Conservation (phyloP, 139 green algal species). For the Haematococcus lacustris region DNA sequence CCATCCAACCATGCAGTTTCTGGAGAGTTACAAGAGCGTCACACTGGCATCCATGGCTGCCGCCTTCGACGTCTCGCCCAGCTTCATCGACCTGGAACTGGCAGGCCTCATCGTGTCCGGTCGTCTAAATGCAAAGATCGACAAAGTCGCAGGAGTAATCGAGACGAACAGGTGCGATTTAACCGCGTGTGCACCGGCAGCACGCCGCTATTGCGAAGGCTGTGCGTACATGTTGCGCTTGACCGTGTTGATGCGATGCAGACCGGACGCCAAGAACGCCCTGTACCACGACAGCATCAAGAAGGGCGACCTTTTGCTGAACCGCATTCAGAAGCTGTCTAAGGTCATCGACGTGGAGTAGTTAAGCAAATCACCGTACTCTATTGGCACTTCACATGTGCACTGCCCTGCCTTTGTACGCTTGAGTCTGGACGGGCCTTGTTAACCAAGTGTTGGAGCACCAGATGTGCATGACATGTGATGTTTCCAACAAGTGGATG, state of each 20-base stretch:
- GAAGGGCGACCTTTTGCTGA: conserved; percentile 92
- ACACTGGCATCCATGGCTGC: conserved; percentile 84
- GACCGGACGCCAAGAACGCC: conserved; percentile 87
- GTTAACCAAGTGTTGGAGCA: no score
- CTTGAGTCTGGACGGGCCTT: no score
- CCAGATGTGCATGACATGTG: no score
- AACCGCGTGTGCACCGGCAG: no score
- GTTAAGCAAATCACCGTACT: no score
- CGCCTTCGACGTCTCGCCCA: conserved; percentile 53
- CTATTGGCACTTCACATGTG: no score
- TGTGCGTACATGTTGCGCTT: no score
- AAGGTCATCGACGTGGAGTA: conserved; percentile 91
- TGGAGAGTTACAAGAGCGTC: conserved; percentile 96
- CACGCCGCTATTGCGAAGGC: no score
- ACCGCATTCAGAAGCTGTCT: conserved; percentile 90
- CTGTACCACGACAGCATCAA: conserved; percentile 86
- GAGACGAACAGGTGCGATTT: conserved; percentile 86
- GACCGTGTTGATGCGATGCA: no score
- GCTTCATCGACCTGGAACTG: conserved; percentile 62
- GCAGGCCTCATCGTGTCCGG: conserved; percentile 89
- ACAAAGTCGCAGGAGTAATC: conserved; percentile 86
- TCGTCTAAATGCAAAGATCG: conserved; percentile 89
- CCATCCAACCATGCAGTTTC: conserved; percentile 86
- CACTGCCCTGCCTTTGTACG: no score
- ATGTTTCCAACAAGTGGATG: no score